phyloP scores from a whole-genome alignment of 306 rosid genomes.

The Acacia acuminata region DNA sequence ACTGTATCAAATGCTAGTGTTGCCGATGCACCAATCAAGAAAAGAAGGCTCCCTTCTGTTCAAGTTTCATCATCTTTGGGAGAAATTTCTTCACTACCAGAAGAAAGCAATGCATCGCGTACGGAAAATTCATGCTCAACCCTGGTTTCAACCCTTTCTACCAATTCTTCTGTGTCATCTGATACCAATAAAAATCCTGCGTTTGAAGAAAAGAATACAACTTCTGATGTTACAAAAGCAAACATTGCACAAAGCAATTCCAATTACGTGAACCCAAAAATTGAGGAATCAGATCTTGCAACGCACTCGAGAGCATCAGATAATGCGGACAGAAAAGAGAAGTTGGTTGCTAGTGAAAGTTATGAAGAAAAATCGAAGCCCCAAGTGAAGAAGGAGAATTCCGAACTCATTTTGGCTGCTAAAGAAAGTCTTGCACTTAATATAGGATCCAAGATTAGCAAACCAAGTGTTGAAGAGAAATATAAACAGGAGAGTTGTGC shows the following conservation, averaged over 20 bases:
- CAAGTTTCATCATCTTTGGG: constrained; percentile 38
- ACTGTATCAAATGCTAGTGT: constrained; percentile 49
- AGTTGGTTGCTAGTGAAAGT: not conserved
- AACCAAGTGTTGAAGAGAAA: constrained; percentile 38
- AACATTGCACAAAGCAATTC: constrained; percentile 35
- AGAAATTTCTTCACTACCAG: constrained; percentile 28
- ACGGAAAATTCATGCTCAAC: constrained; percentile 51
- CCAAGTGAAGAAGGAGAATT: constrained; percentile 39
- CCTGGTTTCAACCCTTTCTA: constrained; percentile 47
- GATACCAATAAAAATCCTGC: constrained; percentile 40
- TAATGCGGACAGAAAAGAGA: not conserved
- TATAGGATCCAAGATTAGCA: constrained; percentile 39
- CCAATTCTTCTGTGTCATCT: constrained; percentile 49
- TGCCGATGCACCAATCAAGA: constrained; percentile 57
- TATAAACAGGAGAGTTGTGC: constrained; percentile 42
- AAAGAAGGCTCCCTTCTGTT: constrained; percentile 47
- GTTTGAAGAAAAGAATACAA: constrained; percentile 48
- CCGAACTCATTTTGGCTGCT: constrained; percentile 52
- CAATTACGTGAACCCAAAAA: constrained; percentile 14
- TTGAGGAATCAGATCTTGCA: not conserved
- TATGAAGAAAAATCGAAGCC: constrained; percentile 27
- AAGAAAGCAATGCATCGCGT: constrained; percentile 29
- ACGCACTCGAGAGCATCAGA: not conserved
- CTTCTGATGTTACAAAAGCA: constrained; percentile 38
- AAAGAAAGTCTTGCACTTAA: constrained; percentile 47